A percentile compares a stretch with the other conserved stretches of the same genome.
Evolutionary conservation across 352 stramenopile species (phyloP).

Genomic region (Plasmopara muralis): DNA sequence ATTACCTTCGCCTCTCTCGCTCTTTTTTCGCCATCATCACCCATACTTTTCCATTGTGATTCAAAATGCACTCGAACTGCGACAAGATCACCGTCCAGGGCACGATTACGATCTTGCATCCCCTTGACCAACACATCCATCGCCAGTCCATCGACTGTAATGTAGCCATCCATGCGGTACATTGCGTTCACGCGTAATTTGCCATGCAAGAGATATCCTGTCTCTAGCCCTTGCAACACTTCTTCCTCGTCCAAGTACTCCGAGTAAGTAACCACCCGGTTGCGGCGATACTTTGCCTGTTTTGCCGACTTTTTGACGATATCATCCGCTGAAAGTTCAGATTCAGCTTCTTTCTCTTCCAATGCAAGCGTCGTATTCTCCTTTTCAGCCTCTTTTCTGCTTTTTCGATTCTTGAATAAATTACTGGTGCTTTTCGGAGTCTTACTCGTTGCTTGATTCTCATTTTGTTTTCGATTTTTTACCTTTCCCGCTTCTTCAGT

Average conservation of each 20-base stretch:
- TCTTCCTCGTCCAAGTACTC: conserved; percentile 35
- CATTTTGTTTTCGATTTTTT: conserved; percentile 1
- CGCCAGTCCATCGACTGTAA: conserved; percentile 65
- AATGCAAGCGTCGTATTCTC: conserved; percentile 1
- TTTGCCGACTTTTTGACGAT: conserved; percentile 8
- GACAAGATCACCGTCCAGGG: conserved; percentile 76
- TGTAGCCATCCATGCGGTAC: conserved; percentile 69
- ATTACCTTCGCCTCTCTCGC: conserved; percentile 12
- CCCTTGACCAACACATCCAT: conserved; percentile 74
- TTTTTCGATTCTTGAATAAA: conserved; percentile 10
- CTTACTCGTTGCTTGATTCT: background rate
- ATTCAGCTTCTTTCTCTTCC: conserved; percentile 8
- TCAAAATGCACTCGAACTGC: conserved; percentile 49
- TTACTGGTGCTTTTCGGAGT: background rate
- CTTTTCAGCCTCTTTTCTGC: conserved; percentile 7
- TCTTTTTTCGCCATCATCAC: conserved; percentile 14
- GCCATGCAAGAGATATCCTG: conserved; percentile 41
- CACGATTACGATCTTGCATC: conserved; percentile 64
- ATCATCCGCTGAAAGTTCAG: too few species aligned
- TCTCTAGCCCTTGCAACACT: conserved; percentile 30
- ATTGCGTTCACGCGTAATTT: conserved; percentile 69
- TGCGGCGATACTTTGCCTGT: conserved; percentile 12
- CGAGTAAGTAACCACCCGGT: conserved; percentile 17
- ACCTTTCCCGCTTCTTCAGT: background rate
- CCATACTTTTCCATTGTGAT: conserved; percentile 48